Evolutionary conservation across 164 flowering plant genomes (phyloP).

Genomic region (Chimonanthus salicifolius): DNA sequence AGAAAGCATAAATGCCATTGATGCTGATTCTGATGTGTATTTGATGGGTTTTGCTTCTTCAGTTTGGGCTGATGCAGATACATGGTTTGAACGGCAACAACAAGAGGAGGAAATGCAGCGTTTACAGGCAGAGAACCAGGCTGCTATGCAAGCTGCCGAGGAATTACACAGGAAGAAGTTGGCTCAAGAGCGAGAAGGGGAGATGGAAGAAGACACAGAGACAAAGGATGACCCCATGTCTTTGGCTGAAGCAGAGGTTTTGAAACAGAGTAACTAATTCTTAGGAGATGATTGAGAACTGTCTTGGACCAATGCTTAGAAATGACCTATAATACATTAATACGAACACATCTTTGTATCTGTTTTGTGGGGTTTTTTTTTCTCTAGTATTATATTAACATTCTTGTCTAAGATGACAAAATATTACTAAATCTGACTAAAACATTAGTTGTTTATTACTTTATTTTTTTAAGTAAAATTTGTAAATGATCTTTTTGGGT

Average conservation of each 20-base stretch:
- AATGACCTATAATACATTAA: too few species aligned
- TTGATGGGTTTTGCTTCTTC: slow-evolving; percentile 16
- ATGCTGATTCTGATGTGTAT: background rate
- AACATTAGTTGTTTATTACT: too few species aligned
- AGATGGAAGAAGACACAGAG: slow-evolving; percentile 59
- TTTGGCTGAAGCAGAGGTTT: slow-evolving; percentile 70
- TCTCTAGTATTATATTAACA: too few species aligned
- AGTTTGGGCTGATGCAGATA: slow-evolving; percentile 99
- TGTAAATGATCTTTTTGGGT: too few species aligned
- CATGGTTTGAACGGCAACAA: slow-evolving; percentile 96
- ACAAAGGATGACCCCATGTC: slow-evolving; percentile 74
- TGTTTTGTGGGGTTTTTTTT: too few species aligned
- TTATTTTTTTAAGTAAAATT: too few species aligned
- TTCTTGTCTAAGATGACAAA: too few species aligned
- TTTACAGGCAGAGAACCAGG: slow-evolving; percentile 73
- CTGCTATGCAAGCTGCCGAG: slow-evolving; percentile 79
- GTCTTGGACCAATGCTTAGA: too few species aligned
- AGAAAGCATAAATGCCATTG: background rate
- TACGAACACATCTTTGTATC: too few species aligned
- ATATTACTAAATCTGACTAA: too few species aligned
- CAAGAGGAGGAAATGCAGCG: slow-evolving; percentile 93
- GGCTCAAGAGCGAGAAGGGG: slow-evolving; percentile 84
- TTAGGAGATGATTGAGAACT: background rate
- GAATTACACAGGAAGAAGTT: slow-evolving; percentile 76
- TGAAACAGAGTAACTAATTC: slow-evolving; percentile 26